Base-by-base conservation (phyloP, 1,284 basidiomycete genomes). In the Austroboletus niveus region DNA sequence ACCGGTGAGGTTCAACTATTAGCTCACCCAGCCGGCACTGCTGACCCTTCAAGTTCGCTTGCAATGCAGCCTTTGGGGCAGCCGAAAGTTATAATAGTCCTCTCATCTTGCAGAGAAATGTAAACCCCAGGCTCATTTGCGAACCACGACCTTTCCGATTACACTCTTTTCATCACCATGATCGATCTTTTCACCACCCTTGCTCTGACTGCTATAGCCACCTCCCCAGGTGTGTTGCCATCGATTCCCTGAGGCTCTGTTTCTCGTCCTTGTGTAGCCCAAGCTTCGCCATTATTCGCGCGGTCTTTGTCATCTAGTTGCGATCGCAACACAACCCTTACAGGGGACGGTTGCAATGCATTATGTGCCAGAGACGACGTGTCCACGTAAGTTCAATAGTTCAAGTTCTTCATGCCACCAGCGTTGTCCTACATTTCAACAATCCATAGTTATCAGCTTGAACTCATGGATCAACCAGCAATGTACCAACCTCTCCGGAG, bases 311-410 rank as follows among this genome's bases (percentile, higher is more conserved):
- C 64, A 17, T 38, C 60, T 36, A 48, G 52, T 42, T 80, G 77
- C 56, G 65, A 71, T 20, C 73, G 75, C 35, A 66, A 49, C 41
- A 72, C 72, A 47, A 75, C 71, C 8, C 71, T 80, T 22, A 5
- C 51, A 2, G 70, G 47, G 7, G 48, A 63, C 39, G 67, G 58
- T 36, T 67, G 62, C 48, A 7, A 80, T 54, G 43, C n/a, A 6
- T 79, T 79, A 56, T 76, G 74, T 43, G 72, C 69, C 29, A 52
- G 65, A 41, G 59, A 79, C 45, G 70, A 72, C 39, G 73, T 69
- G 24, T 78, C 77, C 15, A 79, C 74, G 69, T 75, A 36, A 55
- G 72, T 47, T n/a, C 15, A 2, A n/a, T 10, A 12, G 4, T 29
- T 12, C 11, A 36, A 8, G 7, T 22, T 12, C 20, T 24, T 8